Percentiles rank a stretch among this genome's conserved stretches.
Evolutionary conservation across 2,329 filamentous ascomycete genomes (phyloP).

Genomic region (Sarocladiaceae sp.): DNA sequence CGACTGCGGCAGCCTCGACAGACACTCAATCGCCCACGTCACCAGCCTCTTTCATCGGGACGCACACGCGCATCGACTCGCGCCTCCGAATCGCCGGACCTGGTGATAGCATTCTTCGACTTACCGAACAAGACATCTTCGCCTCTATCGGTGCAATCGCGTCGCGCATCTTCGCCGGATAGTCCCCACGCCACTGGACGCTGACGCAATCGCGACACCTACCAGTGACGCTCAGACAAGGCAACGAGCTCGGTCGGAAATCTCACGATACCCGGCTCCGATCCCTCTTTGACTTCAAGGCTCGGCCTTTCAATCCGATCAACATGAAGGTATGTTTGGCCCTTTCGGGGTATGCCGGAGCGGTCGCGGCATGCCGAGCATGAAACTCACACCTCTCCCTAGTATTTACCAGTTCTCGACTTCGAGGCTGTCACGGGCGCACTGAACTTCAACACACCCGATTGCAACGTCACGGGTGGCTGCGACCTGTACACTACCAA

Average conservation of each 20-base stretch:
- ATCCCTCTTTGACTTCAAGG: not conserved
- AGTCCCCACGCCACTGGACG: constrained; percentile 26
- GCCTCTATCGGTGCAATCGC: not conserved
- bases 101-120: no score
- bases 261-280: no score
- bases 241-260: no score
- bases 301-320: not conserved
- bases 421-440: constrained; percentile 89
- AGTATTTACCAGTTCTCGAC: constrained; percentile 89
- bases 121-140: no score
- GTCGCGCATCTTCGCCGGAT: constrained; percentile 31
- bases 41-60: no score
- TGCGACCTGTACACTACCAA: constrained; percentile 98
- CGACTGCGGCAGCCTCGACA: constrained; percentile 3
- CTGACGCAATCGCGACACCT: constrained; percentile 23
- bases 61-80: no score
- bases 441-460: constrained; percentile 90
- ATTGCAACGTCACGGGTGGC: constrained; percentile 85
- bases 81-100: no score
- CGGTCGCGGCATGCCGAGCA: not conserved
- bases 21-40: no score
- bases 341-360: no score
- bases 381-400: not conserved
- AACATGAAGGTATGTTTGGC: constrained; percentile 36
- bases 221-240: no score